Percentiles rank a stretch among this genome's conserved stretches.
Conservation (phyloP, 1,284 basidiomycete species). For the Moesziomyces globuligerus region DNA sequence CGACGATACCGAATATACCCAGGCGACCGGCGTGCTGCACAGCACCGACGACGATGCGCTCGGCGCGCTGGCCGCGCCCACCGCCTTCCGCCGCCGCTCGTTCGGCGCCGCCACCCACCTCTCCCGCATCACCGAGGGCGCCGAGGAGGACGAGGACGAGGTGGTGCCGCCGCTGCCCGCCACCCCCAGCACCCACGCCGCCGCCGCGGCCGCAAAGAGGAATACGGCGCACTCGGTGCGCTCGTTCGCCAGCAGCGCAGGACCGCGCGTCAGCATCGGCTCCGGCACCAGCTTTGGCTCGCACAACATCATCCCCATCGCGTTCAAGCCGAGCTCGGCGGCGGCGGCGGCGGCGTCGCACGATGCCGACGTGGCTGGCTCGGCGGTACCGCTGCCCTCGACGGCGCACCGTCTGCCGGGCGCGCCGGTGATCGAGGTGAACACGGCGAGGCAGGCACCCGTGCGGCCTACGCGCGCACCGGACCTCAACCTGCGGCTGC, state of each 20-base stretch:
- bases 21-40: constrained; percentile 32
- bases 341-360: not conserved
- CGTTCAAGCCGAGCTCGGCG: constrained; percentile 24
- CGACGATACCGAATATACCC: constrained; percentile 50
- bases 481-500: constrained; percentile 45
- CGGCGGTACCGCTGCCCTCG: constrained; percentile 13
- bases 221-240: constrained; percentile 13
- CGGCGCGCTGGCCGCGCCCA: constrained; percentile 45
- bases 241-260: constrained; percentile 23
- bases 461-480: constrained; percentile 42
- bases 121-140: constrained; percentile 49
- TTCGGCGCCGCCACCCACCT: constrained; percentile 55
- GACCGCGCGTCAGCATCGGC: constrained; percentile 39
- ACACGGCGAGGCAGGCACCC: constrained; percentile 18
- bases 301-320: constrained; percentile 45
- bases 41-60: constrained; percentile 13
- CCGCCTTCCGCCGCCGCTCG: constrained; percentile 27
- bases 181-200: not conserved
- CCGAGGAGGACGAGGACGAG: constrained; percentile 50
- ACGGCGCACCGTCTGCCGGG: constrained; percentile 34
- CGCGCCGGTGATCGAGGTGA: constrained; percentile 29
- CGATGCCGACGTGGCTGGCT: not conserved
- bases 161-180: not conserved
- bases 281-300: constrained; percentile 34
- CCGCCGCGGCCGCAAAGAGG: constrained; percentile 1